Base-by-base conservation (phyloP, 495 filamentous ascomycete species). In the Penicillium arizonense region DNA sequence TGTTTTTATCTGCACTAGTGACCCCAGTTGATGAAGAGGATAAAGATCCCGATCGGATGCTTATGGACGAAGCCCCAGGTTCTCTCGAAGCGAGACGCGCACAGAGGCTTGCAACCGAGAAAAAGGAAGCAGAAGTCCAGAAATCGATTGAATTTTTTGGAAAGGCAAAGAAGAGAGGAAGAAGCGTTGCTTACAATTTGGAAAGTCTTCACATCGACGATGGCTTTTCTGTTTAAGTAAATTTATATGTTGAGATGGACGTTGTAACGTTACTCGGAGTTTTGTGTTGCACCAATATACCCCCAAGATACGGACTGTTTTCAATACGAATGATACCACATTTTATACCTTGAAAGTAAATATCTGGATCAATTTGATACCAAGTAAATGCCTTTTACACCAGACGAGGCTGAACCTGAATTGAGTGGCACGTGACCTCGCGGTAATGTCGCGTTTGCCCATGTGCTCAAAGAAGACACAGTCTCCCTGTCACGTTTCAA, bases 1-100 rank as follows among this genome's bases (percentile, higher is more conserved):
- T 93, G 39, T 62, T 73, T 20, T 47, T 74, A 6, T 69, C 64
- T 3, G 68, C 63, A 3, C 28, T 75, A 33, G 58, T 56, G 26
- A 55, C 55, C 40, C 53, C 26, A 33, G 38, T 52, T 7, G 56
- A 48, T 23, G 24, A 48, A 11, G 52, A 52, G 30, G 55, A 63
- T 8, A 21, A 56, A 12, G 47, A 56, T 23, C 36, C 40, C 11
- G 59, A 68, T 47, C 68, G 30, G 13, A 65, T 65, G 52, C 42
- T 52, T 28, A 56, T 41, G n/a, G 65, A 74, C 37, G 58, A 63
- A 9, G 16, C 49, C 0, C 44, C 59, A 23, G 55, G 58, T 13
- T 61, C 58, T 10, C 55, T 71, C 9, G 59, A 70, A 34, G 62
- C 50, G 38, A 64, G 65, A 41, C 63, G 63, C 33, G 64, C 70